phyloP scores from a whole-genome alignment of 1,284 basidiomycete species.

The Rhodotorula sp. region DNA sequence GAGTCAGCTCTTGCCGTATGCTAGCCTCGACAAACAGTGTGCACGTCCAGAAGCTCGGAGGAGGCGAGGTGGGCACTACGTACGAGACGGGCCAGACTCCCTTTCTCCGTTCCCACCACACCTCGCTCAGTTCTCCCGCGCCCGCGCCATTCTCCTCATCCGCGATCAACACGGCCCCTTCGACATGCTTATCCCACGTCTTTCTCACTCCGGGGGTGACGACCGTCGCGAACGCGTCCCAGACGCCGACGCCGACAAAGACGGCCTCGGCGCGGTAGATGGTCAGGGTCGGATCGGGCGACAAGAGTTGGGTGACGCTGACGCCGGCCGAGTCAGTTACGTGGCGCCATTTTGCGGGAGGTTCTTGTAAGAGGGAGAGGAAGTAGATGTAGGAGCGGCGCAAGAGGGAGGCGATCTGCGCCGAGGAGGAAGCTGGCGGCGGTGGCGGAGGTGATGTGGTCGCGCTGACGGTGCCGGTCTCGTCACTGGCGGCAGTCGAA shows the following conservation, averaged over 20 bases:
- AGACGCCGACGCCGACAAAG: slow-evolving; percentile 92
- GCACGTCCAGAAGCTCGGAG: slow-evolving; percentile 49
- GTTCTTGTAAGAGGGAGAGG: slow-evolving; percentile 93
- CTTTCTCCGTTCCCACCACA: slow-evolving; percentile 87
- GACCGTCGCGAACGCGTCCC: slow-evolving; percentile 92
- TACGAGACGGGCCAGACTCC: slow-evolving; percentile 88
- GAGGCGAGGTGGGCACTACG: too few species aligned
- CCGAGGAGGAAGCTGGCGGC: neutral
- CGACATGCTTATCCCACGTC: slow-evolving; percentile 88
- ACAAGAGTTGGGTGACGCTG: slow-evolving; percentile 88
- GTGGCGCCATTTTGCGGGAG: slow-evolving; percentile 93
- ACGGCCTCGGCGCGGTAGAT: slow-evolving; percentile 97
- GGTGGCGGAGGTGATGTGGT: neutral
- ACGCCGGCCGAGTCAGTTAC: slow-evolving; percentile 84
- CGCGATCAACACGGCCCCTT: slow-evolving; percentile 79
- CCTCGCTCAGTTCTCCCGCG: slow-evolving; percentile 69
- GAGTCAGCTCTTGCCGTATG: neutral
- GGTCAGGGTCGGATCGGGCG: slow-evolving; percentile 93
- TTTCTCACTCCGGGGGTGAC: slow-evolving; percentile 75
- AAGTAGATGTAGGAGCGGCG: slow-evolving; percentile 97
- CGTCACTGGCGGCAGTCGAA: slow-evolving; percentile 51
- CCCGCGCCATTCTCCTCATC: slow-evolving; percentile 84
- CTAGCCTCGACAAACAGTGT: slow-evolving; percentile 6
- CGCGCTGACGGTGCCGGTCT: slow-evolving; percentile 30
- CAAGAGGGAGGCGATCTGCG: slow-evolving; percentile 69